Conservation (phyloP, 1,284 basidiomycete genomes). For the Gymnopus androsaceus region DNA sequence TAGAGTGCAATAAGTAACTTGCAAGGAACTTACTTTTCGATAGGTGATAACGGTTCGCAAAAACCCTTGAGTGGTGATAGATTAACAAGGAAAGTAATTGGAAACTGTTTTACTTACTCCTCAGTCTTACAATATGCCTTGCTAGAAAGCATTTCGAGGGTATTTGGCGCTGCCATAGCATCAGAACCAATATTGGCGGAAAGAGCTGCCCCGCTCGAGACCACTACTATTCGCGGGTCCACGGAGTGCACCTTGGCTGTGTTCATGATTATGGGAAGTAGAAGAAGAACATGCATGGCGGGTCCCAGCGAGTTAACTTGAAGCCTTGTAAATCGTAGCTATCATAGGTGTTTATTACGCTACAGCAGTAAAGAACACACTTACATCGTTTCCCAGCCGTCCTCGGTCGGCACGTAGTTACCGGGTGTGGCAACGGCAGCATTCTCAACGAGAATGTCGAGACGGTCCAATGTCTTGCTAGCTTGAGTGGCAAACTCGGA, state of each 20-base stretch:
- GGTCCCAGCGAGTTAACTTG: conserved; percentile 6
- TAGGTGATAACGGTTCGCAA: conserved; percentile 28
- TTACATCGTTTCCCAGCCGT: conserved; percentile 42
- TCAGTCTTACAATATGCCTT: conserved; percentile 30
- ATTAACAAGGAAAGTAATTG: neutral
- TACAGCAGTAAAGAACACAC: conserved; percentile 15
- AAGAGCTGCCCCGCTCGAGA: conserved; percentile 41
- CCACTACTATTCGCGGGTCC: conserved; percentile 38
- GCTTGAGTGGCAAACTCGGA: conserved; percentile 38
- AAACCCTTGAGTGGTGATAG: conserved; percentile 16
- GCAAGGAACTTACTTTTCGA: conserved; percentile 35
- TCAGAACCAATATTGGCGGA: conserved; percentile 26
- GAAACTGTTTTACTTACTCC: neutral
- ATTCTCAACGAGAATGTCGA: conserved; percentile 45
- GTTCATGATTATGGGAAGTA: conserved; percentile 42
- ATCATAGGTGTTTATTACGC: too few species aligned
- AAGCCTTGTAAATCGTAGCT: conserved; percentile 21
- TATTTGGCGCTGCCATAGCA: conserved; percentile 28
- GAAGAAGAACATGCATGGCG: conserved; percentile 34
- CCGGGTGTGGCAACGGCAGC: conserved; percentile 29
- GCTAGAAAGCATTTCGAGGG: conserved; percentile 31
- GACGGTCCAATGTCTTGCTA: conserved; percentile 34
- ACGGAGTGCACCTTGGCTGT: conserved; percentile 33
- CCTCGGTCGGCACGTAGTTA: conserved; percentile 29
- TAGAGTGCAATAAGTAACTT: neutral